Percentiles rank a stretch among this genome's conserved stretches.
phyloP scores from a whole-genome alignment of 208 protist species.

The Naegleria fowleri region DNA sequence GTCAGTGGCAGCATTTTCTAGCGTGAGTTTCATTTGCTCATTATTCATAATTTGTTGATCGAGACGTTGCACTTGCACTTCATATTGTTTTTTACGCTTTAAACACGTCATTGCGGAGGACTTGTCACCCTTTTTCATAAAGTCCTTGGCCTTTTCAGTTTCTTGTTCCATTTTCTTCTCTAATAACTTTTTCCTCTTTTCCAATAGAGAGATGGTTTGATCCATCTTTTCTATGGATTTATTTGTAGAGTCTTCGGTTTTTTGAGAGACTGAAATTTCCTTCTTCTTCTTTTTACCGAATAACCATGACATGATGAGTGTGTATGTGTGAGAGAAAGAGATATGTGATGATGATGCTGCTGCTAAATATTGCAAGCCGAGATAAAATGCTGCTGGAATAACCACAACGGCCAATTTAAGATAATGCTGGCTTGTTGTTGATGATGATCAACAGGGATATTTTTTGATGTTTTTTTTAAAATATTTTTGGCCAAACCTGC shows the following conservation, averaged over 20 bases:
- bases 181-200: conserved; percentile 18
- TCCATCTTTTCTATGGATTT: conserved; percentile 18
- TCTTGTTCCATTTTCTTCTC: conserved; percentile 25
- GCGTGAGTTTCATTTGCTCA: not conserved
- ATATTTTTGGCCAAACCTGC: no score
- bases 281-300: conserved; percentile 24
- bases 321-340: no score
- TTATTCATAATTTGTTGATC: conserved; percentile 12
- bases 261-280: not conserved
- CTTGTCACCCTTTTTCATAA: conserved; percentile 2
- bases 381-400: no score
- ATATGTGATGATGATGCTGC: no score
- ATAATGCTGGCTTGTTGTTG: no score
- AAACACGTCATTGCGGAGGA: not conserved
- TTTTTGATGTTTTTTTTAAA: no score
- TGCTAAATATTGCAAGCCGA: no score
- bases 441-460: no score
- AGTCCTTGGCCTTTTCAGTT: conserved; percentile 9
- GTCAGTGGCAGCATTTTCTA: conserved; percentile 22
- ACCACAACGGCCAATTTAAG: no score
- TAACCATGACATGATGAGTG: not conserved
- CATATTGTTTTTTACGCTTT: conserved; percentile 3
- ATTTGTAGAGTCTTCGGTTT: conserved; percentile 4
- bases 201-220: not conserved
- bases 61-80: not conserved